Evolutionary conservation across 352 stramenopile species (phyloP), one percentile per base, ranked within the genome.

Genomic region (Pythium brachiatum): DNA sequence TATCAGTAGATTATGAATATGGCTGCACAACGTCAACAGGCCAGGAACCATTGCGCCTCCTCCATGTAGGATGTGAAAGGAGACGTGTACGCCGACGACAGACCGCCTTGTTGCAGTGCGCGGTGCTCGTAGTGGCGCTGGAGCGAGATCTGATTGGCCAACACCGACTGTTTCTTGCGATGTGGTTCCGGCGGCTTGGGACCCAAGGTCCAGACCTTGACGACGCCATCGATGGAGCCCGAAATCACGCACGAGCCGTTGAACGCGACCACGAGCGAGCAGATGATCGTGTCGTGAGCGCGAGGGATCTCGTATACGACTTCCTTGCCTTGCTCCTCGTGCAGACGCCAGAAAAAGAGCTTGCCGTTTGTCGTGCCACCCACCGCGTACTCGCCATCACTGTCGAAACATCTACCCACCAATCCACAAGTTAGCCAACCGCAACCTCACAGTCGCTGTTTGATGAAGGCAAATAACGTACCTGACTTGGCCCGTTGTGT

Each of bases 301-400:
- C 76, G 75, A 1, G 75, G 69, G 21, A 92, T 85, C 31, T 87
- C 73, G 46, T 77, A 89, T 11, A 90, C 62, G n/a, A 84, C 43
- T 27, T 85, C 77, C 1, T 70, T 74, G 8, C 74, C 81, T 34
- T 50, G 26, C 9, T 61, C 39, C 7, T 78, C 66, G 46, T 81
- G 72, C 18, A 91, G 50, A 52, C 87, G 84, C 84, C 82, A 92
- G 57, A 91, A 89, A 18, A 89, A 71, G 26, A 90, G 58, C 25
- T 72, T 74, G 18, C 81, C 84, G 27, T 76, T 76, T 1, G 79
- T 85, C 7, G 80, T 90, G 18, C 84, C 80, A 6, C 81, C 83
- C 3, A 93, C 74, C 2, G 81, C 84, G 39, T 84, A 91, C 38
- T 78, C 74, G 5, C 84, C 84, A 55, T 93, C 80, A 20, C 79